Base-by-base conservation (phyloP, 768 basidiomycete species). In the Boletus vinaceobasis region DNA sequence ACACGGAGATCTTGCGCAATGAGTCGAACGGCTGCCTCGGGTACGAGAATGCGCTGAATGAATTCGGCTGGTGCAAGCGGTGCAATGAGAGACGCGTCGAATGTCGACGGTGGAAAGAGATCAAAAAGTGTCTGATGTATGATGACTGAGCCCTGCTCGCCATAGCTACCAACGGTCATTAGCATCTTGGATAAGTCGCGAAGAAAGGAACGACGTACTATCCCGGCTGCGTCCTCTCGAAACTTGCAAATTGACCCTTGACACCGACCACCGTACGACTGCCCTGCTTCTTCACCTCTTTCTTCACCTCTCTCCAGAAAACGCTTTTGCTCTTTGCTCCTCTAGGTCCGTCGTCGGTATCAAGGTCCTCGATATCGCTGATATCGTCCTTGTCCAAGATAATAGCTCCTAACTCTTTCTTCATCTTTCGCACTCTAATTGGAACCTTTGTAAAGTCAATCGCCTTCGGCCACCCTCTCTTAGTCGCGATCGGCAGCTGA, bases 171-270 rank as follows among this genome's bases (percentile, higher is more conserved):
- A 48, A 42, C 4, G 11, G 11, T 23, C 48, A 5, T 57, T 31
- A 15, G 42, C 36, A 31, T 52, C 19, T 27, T 33, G 36, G 17
- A 53, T 46, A 21, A 17, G 13, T 8, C 23, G 27, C 14, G 45
- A 40, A 14, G 14, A 32, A 49, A 29, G 33, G 23, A 27, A 53
- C 11, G 43, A 81, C 91, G 73, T 65, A 96, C 93, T 94, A 96
- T 73, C 93, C 93, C 27, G 93, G 91, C 62, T 92, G 88, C 5
- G 84, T 83, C 72, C 85, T 87, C 60, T 90, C 82, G 62, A 95
- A 95, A 60, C 75, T 88, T 17, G 81, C 78, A 61, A 87, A 91
- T 62, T 94, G 91, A 2, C 83, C 88, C 43, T 78, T 80, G 46
- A 89, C 80, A 39, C 90, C 86, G 1, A 79, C 77, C 17, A 83